Evolutionary conservation across 208 protist species (phyloP).

Genomic region (Crithidia fasciculata): DNA sequence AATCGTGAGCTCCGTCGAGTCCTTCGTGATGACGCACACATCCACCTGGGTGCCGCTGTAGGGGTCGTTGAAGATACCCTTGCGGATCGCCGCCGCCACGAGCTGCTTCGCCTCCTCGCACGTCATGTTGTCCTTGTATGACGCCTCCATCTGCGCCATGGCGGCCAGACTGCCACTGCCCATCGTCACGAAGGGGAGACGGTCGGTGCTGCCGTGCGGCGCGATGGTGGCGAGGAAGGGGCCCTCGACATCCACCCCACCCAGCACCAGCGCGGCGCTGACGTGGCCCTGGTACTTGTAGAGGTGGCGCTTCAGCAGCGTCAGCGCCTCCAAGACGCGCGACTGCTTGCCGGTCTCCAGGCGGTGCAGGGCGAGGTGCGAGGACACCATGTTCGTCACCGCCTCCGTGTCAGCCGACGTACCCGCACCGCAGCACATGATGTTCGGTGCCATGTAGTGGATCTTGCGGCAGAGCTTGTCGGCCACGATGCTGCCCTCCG

Average conservation of each 20-base stretch:
- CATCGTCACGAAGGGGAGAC: conserved; percentile 99
- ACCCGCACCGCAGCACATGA: conserved; percentile 99
- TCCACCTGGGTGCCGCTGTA: conserved; percentile 99
- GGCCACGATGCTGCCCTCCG: conserved; percentile 98
- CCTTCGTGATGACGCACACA: conserved; percentile 97
- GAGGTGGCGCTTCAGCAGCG: conserved; percentile 97
- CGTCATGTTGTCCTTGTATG: conserved; percentile 95
- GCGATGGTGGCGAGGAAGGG: conserved; percentile 97
- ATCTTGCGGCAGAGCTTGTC: conserved; percentile 99
- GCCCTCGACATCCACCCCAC: conserved; percentile 98
- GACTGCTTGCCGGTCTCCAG: conserved; percentile 94
- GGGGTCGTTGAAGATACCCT: conserved; percentile 99
- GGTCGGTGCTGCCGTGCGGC: conserved; percentile 98
- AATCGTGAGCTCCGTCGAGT: conserved; percentile 82
- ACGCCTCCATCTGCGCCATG: conserved; percentile 98
- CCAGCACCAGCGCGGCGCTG: conserved; percentile 98
- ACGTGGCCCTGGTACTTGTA: conserved; percentile 99
- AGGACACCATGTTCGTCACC: conserved; percentile 93
- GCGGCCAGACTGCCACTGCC: conserved; percentile 99
- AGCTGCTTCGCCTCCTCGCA: conserved; percentile 98
- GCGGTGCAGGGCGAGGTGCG: conserved; percentile 96
- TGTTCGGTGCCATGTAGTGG: conserved; percentile 99
- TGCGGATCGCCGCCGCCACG: conserved; percentile 96
- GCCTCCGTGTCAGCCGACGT: conserved; percentile 99
- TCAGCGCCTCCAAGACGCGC: conserved; percentile 97